These are phyloP conservation scores for Fonsecaea pugnacius DNA, from an alignment of 2,329 filamentous ascomycete genomes.

Conservation along the genomic window DNA sequence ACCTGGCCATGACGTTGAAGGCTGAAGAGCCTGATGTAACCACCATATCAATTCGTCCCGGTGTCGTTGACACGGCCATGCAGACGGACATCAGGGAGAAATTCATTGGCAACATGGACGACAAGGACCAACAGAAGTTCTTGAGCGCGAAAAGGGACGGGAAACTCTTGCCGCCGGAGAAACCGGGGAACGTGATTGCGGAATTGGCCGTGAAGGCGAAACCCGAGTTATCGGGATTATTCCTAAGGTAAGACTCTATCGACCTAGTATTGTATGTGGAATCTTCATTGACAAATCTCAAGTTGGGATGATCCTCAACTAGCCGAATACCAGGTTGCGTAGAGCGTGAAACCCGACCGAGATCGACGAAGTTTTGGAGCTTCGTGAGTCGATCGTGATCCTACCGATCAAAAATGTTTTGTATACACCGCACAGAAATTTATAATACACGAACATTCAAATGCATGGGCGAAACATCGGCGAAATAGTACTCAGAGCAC, in stretches of 20 bases:
- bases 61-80: constrained; percentile 88
- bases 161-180: constrained; percentile 75
- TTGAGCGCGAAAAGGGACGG: constrained; percentile 70
- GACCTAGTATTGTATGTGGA: background rate
- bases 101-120: constrained; percentile 65
- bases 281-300: constrained; percentile 5
- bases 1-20: constrained; percentile 72
- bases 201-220: constrained; percentile 70
- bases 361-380: background rate
- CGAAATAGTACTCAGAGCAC: background rate
- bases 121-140: constrained; percentile 67
- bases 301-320: constrained; percentile 38
- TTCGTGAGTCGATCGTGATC: background rate
- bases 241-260: constrained; percentile 52
- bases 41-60: constrained; percentile 73
- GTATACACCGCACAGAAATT: background rate
- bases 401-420: background rate
- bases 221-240: constrained; percentile 73
- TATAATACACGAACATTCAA: background rate
- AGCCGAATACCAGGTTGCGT: constrained; percentile 28
- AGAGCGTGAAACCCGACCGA: background rate
- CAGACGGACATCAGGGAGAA: constrained; percentile 78
- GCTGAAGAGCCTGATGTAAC: constrained; percentile 78
- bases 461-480: background rate
- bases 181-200: constrained; percentile 85